A percentile compares a stretch with the other conserved stretches of the same genome.
These are phyloP conservation scores for Scedosporium boydii DNA, from an alignment of 2,329 filamentous ascomycete species.

Conservation along the genomic window DNA sequence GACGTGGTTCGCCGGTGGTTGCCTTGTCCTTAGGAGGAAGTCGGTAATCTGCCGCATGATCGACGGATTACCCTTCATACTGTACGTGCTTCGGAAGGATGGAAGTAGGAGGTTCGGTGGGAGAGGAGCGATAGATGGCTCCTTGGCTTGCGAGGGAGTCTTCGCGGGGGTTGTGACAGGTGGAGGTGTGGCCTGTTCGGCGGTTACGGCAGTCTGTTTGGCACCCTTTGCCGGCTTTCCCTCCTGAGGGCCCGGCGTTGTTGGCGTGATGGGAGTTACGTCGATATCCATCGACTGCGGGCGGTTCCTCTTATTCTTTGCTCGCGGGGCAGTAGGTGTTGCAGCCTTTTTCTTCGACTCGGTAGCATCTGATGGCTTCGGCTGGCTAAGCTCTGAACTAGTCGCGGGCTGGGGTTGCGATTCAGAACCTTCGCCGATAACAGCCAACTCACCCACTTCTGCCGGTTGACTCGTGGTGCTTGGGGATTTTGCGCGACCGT, in stretches of 20 bases:
- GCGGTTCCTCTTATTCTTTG: conserved; percentile 35
- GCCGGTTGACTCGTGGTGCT: conserved; percentile 11
- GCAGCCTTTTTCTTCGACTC: conserved; percentile 14
- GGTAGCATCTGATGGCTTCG: conserved; percentile 17
- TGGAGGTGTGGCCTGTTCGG: conserved; percentile 11
- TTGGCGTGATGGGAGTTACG: conserved; percentile 22
- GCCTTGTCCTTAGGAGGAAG: conserved; percentile 45
- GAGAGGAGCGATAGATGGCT: conserved; percentile 1
- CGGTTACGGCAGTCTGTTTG: conserved; percentile 5
- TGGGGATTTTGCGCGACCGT: conserved; percentile 30
- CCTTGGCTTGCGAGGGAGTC: conserved; percentile 18
- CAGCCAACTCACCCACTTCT: conserved; percentile 44
- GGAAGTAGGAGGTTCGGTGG: conserved; percentile 59
- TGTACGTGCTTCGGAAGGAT: conserved; percentile 60
- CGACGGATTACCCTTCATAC: conserved; percentile 56
- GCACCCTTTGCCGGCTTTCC: not conserved
- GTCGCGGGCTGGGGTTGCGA: conserved; percentile 39
- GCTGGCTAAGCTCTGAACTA: conserved; percentile 30
- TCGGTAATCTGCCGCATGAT: conserved; percentile 57
- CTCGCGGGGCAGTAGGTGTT: conserved; percentile 19
- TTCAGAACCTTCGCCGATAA: conserved; percentile 48
- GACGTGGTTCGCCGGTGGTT: conserved; percentile 58
- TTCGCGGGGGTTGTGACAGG: not conserved
- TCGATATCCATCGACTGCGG: conserved; percentile 40
- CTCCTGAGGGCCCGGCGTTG: conserved; percentile 13